Percentiles rank a stretch among this genome's conserved stretches.
These are phyloP conservation scores for Claviceps monticola DNA, from an alignment of 2,329 filamentous ascomycete species.

Conservation along the genomic window DNA sequence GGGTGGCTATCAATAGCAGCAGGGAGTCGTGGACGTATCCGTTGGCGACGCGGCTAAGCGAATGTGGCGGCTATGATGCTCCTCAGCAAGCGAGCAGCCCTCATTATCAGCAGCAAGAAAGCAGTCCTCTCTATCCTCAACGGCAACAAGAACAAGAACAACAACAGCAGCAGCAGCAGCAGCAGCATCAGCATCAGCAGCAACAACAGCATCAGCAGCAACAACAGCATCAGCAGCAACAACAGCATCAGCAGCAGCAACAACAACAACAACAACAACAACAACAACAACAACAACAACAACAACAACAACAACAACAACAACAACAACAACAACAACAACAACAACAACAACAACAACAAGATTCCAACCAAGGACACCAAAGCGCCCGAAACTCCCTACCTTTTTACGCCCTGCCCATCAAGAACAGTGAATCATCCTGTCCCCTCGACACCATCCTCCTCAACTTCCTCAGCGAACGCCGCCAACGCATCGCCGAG, in stretches of 20 bases:
- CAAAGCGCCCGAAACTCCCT: background rate
- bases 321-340: no score
- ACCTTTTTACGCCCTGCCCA: slow-evolving; percentile 18
- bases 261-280: background rate
- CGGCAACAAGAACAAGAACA: no score
- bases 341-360: background rate
- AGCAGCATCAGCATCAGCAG: no score
- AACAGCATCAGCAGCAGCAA: no score
- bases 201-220: no score
- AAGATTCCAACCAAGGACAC: background rate
- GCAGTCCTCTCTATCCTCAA: no score
- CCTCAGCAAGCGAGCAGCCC: background rate
- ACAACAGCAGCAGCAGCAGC: no score
- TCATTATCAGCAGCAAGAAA: background rate
- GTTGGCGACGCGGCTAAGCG: background rate
- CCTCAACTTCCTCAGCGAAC: slow-evolving; percentile 61
- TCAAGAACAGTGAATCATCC: slow-evolving; percentile 52
- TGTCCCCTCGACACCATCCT: slow-evolving; percentile 70
- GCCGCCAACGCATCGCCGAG: slow-evolving; percentile 49
- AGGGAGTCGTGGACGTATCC: background rate
- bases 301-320: no score
- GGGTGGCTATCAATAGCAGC: slow-evolving; percentile 17
- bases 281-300: no score
- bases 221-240: no score
- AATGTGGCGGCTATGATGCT: background rate